Evolutionary conservation across 1,284 basidiomycete species (phyloP).

Genomic region (Mixia osmundae): DNA sequence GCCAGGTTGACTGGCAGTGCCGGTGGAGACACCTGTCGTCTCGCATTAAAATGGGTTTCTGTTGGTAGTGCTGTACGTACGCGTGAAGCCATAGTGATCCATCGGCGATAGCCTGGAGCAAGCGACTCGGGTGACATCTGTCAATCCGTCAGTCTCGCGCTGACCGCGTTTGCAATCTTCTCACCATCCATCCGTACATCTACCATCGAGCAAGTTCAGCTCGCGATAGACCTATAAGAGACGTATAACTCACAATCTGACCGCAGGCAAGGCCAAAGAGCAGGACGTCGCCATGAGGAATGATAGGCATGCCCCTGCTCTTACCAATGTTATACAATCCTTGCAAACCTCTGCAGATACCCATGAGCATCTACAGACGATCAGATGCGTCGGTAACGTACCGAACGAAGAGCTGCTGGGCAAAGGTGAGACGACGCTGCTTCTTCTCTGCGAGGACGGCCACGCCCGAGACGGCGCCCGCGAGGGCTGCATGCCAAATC

Average conservation of each 20-base stretch:
- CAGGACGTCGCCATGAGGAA: conserved; percentile 66
- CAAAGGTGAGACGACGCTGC: conserved; percentile 43
- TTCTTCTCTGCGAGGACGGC: conserved; percentile 61
- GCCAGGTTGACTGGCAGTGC: too few species aligned
- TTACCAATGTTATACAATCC: conserved; percentile 56
- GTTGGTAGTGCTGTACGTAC: conserved; percentile 27
- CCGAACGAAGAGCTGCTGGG: conserved; percentile 79
- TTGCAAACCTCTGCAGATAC: conserved; percentile 42
- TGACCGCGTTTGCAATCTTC: too few species aligned
- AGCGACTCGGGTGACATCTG: conserved; percentile 46
- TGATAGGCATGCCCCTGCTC: conserved; percentile 33
- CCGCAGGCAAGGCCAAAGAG: conserved; percentile 63
- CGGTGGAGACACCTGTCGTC: too few species aligned
- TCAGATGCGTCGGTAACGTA: conserved; percentile 21
- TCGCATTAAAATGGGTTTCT: too few species aligned
- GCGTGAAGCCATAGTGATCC: conserved; percentile 42
- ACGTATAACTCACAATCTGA: conserved; percentile 34
- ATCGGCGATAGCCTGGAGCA: conserved; percentile 44
- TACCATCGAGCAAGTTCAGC: not conserved
- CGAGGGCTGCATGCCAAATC: conserved; percentile 69
- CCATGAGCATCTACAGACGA: not conserved
- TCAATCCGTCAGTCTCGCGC: too few species aligned
- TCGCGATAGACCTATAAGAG: not conserved
- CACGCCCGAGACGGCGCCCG: conserved; percentile 53
- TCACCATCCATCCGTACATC: conserved; percentile 63